Base-by-base conservation (phyloP, 805 yeast species). In the Wickerhamiella slavikovae region DNA sequence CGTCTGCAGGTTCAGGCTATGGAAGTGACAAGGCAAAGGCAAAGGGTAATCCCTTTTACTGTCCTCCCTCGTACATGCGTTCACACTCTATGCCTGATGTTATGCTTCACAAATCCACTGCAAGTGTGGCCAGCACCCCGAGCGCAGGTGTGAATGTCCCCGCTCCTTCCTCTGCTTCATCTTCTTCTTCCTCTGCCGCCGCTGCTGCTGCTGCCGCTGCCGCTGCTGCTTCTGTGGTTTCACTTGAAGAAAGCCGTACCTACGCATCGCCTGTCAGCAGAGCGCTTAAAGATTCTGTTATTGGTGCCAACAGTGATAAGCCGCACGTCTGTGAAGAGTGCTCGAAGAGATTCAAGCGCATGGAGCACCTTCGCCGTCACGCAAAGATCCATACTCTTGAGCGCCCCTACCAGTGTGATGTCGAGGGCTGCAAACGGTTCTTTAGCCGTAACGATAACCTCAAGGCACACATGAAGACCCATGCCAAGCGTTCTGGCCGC, bases 361-460 rank as follows among this genome's bases (percentile, higher is more conserved):
- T 49, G 39, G 62, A 56, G 39, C 62, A 56, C 35, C 42, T 56
- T 27, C 52, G 55, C 29, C 48, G 62, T 16, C 94, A 82, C 50
- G 54, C 61, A 47, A 60, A 82, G 39, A 60, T 82, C 1, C 95
- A 82, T 49, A 67, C 80, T 4, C 66, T 68, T 37, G 85, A 76
- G 38, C 62, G 91, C 35, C 93, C 93, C 0, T 82, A 65, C 44
- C 49, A 48, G 22, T 77, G 94, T 49, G 52, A 57, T 4, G 56
- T 55, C 11, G 47, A 52, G 4, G 60, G 52, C 11, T 79, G 93
- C 52, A 60, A 56, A 2, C 71, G 71, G 36, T 48, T 68, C 21
- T 79, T 79, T 45, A 62, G 70, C 22, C 60, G 93, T 38, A 71
- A 71, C 33, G 83, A 82, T 38, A 91, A 82, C 52, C 57, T 82